Evolutionary conservation across 2,329 filamentous ascomycete genomes (phyloP), one percentile per base, ranked within the genome.

Genomic region (Bipolaris oryzae): DNA sequence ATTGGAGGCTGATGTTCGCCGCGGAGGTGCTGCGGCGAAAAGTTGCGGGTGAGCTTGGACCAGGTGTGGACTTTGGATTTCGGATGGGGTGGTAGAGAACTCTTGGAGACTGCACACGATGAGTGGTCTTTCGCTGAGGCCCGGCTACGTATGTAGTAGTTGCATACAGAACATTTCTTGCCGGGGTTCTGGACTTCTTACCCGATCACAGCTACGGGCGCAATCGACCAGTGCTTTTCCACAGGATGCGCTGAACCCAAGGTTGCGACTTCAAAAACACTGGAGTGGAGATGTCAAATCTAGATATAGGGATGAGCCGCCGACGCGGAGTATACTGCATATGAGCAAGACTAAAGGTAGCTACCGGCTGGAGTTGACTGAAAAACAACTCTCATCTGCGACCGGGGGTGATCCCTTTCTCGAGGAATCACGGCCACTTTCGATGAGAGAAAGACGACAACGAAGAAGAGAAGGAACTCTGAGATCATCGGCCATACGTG

Each of bases 11-110:
- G 3, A 43, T 47, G 52, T 60, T 53, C 53, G 43, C 38, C 43
- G 58, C 63, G 65, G 65, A 64, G 61, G 65, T 64, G 60, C 39
- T 68, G 63, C 68, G 68, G 67, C 62, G 67, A 68, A 70, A 72
- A 70, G 56, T 60, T 63, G 57, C 54, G 35, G 51, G 34, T 46
- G 61, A 43, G 69, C 71, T 69, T 53, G 54, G 69, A 58, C 67
- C 63, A 66, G 7, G 1, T 35, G 49, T 66, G 44, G 55, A 53
- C 60, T 52, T 52, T 46, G 25, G 4, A 56, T 58, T 37, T 44
- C 21, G 34, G n/a, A 28, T 21, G 15, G 15, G 31, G 25, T 15
- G 11, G 42, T 16, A n/a, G 20, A 31, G n/a, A 33, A 15, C 13
- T 6, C n/a, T 15, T 37, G 18, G 16, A 18, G 35, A 38, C 10